Conservation (phyloP, 176 grass and related monocot species). For the Carex littledalei region DNA sequence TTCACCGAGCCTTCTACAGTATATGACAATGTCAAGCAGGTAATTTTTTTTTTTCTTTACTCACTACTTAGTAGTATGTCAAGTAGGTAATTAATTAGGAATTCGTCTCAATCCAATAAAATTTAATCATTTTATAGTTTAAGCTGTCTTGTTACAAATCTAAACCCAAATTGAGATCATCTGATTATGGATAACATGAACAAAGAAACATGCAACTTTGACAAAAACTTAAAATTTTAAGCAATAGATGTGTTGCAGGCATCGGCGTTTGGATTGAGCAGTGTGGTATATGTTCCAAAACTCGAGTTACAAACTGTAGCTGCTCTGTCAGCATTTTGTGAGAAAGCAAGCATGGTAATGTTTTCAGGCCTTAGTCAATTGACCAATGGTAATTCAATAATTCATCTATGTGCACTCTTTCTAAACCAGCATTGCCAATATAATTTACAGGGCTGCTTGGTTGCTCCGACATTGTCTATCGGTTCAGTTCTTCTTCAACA, state of each 20-base stretch:
- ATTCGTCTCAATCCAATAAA: neutral
- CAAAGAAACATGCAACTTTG: conserved; percentile 1
- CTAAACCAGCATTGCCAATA: neutral
- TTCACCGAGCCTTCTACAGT: conserved; percentile 73
- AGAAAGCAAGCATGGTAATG: conserved; percentile 86
- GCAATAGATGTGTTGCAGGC: conserved; percentile 28
- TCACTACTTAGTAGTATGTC: too few species aligned
- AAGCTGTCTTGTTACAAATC: neutral
- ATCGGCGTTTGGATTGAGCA: conserved; percentile 85
- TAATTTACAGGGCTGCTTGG: conserved; percentile 48
- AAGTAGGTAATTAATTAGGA: neutral
- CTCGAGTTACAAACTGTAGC: conserved; percentile 57
- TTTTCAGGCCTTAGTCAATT: neutral
- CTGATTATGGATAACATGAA: neutral
- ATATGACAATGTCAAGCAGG: conserved; percentile 60
- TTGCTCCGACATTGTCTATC: conserved; percentile 55
- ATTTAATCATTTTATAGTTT: neutral
- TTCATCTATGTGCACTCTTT: neutral
- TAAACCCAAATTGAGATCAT: neutral
- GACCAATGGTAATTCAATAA: neutral
- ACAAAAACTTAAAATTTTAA: neutral
- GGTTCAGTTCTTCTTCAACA: conserved; percentile 86
- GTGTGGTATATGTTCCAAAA: conserved; percentile 63
- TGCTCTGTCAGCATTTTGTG: conserved; percentile 69
- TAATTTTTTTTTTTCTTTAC: neutral